Evolutionary conservation across 2,329 filamentous ascomycete genomes (phyloP), one percentile per base, ranked within the genome.

Genomic region (Microsporum ferrugineum): DNA sequence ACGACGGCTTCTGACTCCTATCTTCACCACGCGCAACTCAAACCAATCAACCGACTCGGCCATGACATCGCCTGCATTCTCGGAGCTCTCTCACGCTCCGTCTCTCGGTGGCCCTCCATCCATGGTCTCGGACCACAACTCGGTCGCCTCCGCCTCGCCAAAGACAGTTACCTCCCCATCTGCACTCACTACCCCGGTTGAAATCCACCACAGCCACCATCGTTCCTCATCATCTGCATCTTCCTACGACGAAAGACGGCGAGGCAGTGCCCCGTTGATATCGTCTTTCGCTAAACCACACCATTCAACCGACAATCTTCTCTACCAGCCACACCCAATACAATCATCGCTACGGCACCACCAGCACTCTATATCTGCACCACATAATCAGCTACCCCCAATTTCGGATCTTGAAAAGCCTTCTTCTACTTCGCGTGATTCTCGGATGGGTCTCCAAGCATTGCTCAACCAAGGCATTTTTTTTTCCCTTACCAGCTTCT

Each of bases 61-160:
- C 39, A 78, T 87, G 66, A 83, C 82, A 47, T 88, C 85, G 6
- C 86, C 86, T 12, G 79, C 82, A 58, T 82, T 79, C 66, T 87
- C 84, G 1, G 83, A 86, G 59, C 78, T 81, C 43, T 88, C 86
- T 1, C 76, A 79, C 62, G 73, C 77, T 57, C 79, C 80, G 17
- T 81, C 78, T 1, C 75, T 81, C 14, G 85, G 87, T 51, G 36
- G 57, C 1, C 83, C 85, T 3, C 86, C 86, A 5, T 88, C 87
- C 0, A 79, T 89, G 64, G 79, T 88, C 57, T 90, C 88, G 0
- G 89, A 94, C 71, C 77, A 78, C 33, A 81, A 82, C 64, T 87
- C 85, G 1, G 79, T 82, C 61, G 82, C 83, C 69, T 84, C 84
- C 2, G 80, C 80, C 34, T 86, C 85, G 8, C 82, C 84, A 14